phyloP scores from a whole-genome alignment of 805 yeast species.

The Maudiozyma bulderi region DNA sequence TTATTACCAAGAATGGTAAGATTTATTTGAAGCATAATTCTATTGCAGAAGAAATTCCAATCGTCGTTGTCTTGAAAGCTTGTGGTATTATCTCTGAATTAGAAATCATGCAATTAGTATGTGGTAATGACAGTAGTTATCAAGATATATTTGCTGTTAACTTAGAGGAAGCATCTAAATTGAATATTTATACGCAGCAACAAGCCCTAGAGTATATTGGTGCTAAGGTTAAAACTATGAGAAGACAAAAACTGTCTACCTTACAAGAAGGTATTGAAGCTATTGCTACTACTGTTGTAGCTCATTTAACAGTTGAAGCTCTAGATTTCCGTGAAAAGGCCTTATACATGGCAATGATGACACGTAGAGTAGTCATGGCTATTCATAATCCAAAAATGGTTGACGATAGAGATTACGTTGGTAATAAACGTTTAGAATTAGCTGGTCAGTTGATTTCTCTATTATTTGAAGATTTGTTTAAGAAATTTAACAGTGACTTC shows the following conservation, averaged over 20 bases:
- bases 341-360: conserved; percentile 88
- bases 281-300: conserved; percentile 89
- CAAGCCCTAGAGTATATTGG: conserved; percentile 93
- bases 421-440: conserved; percentile 91
- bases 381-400: conserved; percentile 90
- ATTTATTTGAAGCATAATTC: conserved; percentile 93
- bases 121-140: conserved; percentile 79
- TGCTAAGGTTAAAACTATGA: conserved; percentile 78
- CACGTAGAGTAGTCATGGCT: conserved; percentile 91
- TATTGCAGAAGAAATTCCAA: conserved; percentile 89
- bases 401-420: conserved; percentile 98
- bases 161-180: conserved; percentile 83
- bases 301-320: conserved; percentile 80
- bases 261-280: conserved; percentile 96
- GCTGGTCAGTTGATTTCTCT: conserved; percentile 97
- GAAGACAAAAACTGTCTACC: conserved; percentile 76
- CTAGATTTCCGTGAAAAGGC: conserved; percentile 92
- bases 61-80: conserved; percentile 85
- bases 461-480: conserved; percentile 91
- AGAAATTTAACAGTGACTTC: conserved; percentile 90
- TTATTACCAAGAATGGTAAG: conserved; percentile 80
- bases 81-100: conserved; percentile 89
- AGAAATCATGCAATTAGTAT: conserved; percentile 87
- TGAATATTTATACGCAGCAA: conserved; percentile 81
- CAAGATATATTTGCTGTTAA: conserved; percentile 90